Conservation (phyloP, 129 eudicot species). For the Flaveria ramosissima region DNA sequence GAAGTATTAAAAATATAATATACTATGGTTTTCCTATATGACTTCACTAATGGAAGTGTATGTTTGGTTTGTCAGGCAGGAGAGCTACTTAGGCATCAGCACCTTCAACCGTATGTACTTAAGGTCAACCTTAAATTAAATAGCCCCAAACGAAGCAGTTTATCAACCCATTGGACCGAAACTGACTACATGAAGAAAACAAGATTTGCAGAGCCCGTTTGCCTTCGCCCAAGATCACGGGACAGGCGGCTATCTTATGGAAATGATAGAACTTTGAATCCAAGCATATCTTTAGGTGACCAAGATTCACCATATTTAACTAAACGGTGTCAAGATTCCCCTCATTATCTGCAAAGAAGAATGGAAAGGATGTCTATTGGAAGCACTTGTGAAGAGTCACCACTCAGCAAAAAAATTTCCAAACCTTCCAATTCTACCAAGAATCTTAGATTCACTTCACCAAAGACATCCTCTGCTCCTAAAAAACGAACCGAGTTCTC, state of each 20-base stretch:
- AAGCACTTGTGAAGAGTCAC: slow-evolving; percentile 50
- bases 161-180: slow-evolving; percentile 52
- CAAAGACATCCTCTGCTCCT: slow-evolving; percentile 47
- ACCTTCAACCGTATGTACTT: slow-evolving; percentile 79
- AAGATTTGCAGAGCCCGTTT: slow-evolving; percentile 67
- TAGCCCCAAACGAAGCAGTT: slow-evolving; percentile 61
- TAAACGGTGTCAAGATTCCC: slow-evolving; percentile 40
- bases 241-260: slow-evolving; percentile 58
- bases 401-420: slow-evolving; percentile 40
- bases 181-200: slow-evolving; percentile 62
- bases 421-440: slow-evolving; percentile 43
- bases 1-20: background rate
- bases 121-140: slow-evolving; percentile 70
- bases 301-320: slow-evolving; percentile 52
- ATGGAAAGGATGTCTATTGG: slow-evolving; percentile 46
- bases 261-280: slow-evolving; percentile 81
- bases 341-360: slow-evolving; percentile 45
- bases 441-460: slow-evolving; percentile 48
- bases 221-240: slow-evolving; percentile 43
- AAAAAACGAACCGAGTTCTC: slow-evolving; percentile 52
- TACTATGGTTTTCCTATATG: background rate
- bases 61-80: slow-evolving; percentile 63
- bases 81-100: slow-evolving; percentile 75
- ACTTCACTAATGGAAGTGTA: slow-evolving; percentile 11
- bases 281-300: slow-evolving; percentile 78